Evolutionary conservation across 305 asterid genomes (phyloP).

Genomic region (Fraxinus sp.): DNA sequence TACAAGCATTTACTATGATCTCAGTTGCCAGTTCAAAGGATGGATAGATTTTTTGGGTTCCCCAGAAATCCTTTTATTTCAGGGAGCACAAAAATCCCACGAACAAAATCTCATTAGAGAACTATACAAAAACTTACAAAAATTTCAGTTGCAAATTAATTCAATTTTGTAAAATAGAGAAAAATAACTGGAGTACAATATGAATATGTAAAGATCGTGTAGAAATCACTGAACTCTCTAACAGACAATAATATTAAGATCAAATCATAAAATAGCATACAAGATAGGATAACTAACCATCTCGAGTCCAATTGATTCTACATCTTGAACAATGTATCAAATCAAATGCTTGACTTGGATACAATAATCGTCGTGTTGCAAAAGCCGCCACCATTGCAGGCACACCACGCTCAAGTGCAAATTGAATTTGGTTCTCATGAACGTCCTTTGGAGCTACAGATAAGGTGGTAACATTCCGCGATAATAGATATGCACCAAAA

Average conservation of each 20-base stretch:
- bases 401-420: slow-evolving; percentile 96
- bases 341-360: slow-evolving; percentile 94
- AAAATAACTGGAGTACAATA: neutral
- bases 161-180: neutral
- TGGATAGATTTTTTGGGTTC: neutral
- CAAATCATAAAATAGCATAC: slow-evolving; percentile 15
- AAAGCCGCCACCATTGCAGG: slow-evolving; percentile 97
- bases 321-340: slow-evolving; percentile 92
- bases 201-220: neutral
- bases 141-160: neutral
- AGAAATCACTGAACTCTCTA: neutral
- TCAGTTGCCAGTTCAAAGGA: neutral
- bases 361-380: slow-evolving; percentile 67
- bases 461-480: slow-evolving; percentile 69
- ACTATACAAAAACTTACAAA: neutral
- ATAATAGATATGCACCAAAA: slow-evolving; percentile 87
- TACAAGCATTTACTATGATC: neutral
- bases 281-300: slow-evolving; percentile 54
- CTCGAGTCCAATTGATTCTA: slow-evolving; percentile 93
- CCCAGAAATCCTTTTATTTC: neutral
- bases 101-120: neutral
- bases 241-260: neutral
- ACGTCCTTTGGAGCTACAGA: slow-evolving; percentile 95
- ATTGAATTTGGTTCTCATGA: slow-evolving; percentile 94
- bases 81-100: neutral